Conservation (phyloP, 495 filamentous ascomycete genomes). For the Xylaria venustula region DNA sequence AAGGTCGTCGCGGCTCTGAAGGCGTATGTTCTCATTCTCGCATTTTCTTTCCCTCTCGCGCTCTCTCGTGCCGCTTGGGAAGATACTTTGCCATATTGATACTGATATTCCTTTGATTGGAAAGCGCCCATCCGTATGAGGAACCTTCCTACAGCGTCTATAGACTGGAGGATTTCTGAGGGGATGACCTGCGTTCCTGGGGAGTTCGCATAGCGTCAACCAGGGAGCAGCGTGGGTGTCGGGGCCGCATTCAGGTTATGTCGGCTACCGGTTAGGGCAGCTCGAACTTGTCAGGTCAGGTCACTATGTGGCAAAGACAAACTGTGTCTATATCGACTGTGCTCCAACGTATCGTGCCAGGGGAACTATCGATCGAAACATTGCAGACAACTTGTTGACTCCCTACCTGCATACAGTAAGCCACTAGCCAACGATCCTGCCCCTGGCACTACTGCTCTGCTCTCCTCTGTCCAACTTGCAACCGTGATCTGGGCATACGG, state of each 20-base stretch:
- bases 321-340: conserved; percentile 1
- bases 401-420: conserved; percentile 5
- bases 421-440: background rate
- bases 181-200: background rate
- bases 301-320: background rate
- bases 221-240: background rate
- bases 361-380: background rate
- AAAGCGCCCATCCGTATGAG: conserved; percentile 75
- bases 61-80: background rate
- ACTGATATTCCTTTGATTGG: conserved; percentile 11
- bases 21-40: conserved; percentile 43
- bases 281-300: too few relatives aligned
- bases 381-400: background rate
- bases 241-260: background rate
- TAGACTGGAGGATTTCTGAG: conserved; percentile 68
- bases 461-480: background rate
- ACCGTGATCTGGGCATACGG: background rate
- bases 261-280: too few relatives aligned
- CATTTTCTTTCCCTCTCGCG: background rate
- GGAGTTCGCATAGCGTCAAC: background rate
- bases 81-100: background rate
- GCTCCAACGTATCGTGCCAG: background rate
- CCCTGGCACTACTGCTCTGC: background rate
- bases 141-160: conserved; percentile 73
- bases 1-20: conserved; percentile 58